A percentile compares a stretch with the other conserved stretches of the same genome.
Conservation (phyloP, 257 asterid species). For the Solanum chmielewskii region DNA sequence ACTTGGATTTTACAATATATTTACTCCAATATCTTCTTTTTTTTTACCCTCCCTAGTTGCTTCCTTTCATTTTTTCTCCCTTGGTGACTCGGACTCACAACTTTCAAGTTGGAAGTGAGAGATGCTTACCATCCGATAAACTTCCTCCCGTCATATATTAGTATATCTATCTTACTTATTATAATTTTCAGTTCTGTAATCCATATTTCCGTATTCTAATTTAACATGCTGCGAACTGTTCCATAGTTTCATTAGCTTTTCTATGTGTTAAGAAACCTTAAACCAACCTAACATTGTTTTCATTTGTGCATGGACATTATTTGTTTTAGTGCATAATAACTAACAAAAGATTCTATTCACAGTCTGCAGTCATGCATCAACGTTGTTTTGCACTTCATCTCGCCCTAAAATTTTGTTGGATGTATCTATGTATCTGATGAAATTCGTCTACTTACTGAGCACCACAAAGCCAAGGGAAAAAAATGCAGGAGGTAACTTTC, state of each 20-base stretch:
- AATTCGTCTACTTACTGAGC: conserved; percentile 65
- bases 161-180: neutral
- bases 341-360: neutral
- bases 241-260: neutral
- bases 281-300: neutral
- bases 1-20: neutral
- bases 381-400: conserved; percentile 73
- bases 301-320: neutral
- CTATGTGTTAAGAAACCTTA: neutral
- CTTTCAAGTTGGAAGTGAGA: too few species aligned
- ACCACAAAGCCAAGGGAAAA: conserved; percentile 64
- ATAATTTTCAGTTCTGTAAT: neutral
- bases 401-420: conserved; percentile 77
- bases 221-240: neutral
- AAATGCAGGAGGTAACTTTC: conserved; percentile 51
- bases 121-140: too few species aligned
- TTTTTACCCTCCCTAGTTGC: too few species aligned
- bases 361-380: conserved; percentile 67
- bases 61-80: too few species aligned
- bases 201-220: neutral
- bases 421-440: conserved; percentile 69
- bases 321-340: neutral
- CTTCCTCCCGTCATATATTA: neutral
- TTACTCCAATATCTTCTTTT: neutral
- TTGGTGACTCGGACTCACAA: too few species aligned